Evolutionary conservation across 2,329 filamentous ascomycete species (phyloP).

Genomic region (Torrubiella hemipterigena): DNA sequence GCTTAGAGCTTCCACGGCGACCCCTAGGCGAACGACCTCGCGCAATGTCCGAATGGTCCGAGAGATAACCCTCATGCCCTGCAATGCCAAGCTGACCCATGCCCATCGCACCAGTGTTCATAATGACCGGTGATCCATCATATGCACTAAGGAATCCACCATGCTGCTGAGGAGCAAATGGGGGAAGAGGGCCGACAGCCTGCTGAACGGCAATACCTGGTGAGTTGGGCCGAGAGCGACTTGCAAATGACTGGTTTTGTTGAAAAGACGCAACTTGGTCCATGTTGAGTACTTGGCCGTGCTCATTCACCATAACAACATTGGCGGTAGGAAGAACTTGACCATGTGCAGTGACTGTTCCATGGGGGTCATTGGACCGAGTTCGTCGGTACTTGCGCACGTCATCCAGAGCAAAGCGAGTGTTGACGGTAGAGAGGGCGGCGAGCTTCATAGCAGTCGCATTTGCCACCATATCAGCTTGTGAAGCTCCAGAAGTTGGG

Average conservation of each 20-base stretch:
- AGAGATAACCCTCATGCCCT: slow-evolving; percentile 74
- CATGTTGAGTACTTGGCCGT: slow-evolving; percentile 73
- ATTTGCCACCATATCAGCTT: slow-evolving; percentile 97
- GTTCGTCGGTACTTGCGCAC: slow-evolving; percentile 91
- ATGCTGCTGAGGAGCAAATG: slow-evolving; percentile 79
- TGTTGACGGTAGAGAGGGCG: slow-evolving; percentile 94
- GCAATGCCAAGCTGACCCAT: slow-evolving; percentile 60
- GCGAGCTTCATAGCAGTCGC: slow-evolving; percentile 98
- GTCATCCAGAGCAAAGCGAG: slow-evolving; percentile 91
- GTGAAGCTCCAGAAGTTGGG: slow-evolving; percentile 18
- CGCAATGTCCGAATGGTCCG: slow-evolving; percentile 83
- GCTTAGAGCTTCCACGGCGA: slow-evolving; percentile 88
- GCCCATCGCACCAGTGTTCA: slow-evolving; percentile 57
- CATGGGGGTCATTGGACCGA: slow-evolving; percentile 73
- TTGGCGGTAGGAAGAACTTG: slow-evolving; percentile 63
- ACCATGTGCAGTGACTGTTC: slow-evolving; percentile 32
- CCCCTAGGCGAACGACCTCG: slow-evolving; percentile 88
- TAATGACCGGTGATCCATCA: slow-evolving; percentile 59
- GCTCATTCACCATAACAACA: slow-evolving; percentile 89
- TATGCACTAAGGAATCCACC: slow-evolving; percentile 91
- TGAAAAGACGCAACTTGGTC: slow-evolving; percentile 79
- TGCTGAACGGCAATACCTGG: slow-evolving; percentile 75
- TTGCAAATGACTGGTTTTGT: slow-evolving; percentile 53
- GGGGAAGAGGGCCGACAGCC: slow-evolving; percentile 48
- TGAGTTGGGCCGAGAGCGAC: slow-evolving; percentile 77